Evolutionary conservation across 2,329 filamentous ascomycete species (phyloP).

Genomic region (Nigrospora sphaerica): DNA sequence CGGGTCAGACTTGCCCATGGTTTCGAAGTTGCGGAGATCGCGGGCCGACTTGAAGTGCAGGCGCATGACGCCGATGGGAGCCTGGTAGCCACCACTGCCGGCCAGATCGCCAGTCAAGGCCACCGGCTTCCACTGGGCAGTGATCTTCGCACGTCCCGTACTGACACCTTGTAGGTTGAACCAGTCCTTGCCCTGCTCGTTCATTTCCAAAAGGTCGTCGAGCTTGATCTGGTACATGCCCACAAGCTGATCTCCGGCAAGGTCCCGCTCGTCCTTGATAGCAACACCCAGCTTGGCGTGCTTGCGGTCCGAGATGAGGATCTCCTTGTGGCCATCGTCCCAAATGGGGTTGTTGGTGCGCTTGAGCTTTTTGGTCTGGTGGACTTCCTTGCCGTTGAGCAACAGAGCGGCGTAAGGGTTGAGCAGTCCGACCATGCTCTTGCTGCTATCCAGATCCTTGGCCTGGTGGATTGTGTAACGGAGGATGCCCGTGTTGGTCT

Average conservation of each 20-base stretch:
- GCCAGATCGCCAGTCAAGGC: conserved; percentile 70
- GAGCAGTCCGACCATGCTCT: conserved; percentile 84
- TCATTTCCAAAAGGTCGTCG: conserved; percentile 85
- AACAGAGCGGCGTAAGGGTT: conserved; percentile 87
- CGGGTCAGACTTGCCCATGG: conserved; percentile 93
- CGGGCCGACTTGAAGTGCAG: conserved; percentile 82
- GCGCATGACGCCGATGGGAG: conserved; percentile 90
- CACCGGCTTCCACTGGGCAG: conserved; percentile 91
- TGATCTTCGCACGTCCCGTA: conserved; percentile 82
- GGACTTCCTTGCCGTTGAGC: conserved; percentile 87
- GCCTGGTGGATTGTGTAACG: conserved; percentile 92
- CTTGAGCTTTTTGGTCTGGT: conserved; percentile 87
- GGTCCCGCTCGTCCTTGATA: conserved; percentile 90
- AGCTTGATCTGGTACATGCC: conserved; percentile 94
- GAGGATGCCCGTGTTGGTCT: conserved; percentile 88
- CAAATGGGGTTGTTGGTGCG: conserved; percentile 96
- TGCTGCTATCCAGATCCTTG: conserved; percentile 88
- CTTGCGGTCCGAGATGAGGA: conserved; percentile 90
- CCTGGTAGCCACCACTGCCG: conserved; percentile 82
- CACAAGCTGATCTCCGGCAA: conserved; percentile 74
- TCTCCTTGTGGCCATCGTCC: conserved; percentile 86
- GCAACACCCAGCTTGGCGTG: conserved; percentile 83
- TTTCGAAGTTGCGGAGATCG: conserved; percentile 85
- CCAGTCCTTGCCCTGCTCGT: conserved; percentile 92
- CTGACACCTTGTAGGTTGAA: conserved; percentile 79